Conservation (phyloP, 2,329 filamentous ascomycete genomes). For the Pseudogymnoascus sp. region DNA sequence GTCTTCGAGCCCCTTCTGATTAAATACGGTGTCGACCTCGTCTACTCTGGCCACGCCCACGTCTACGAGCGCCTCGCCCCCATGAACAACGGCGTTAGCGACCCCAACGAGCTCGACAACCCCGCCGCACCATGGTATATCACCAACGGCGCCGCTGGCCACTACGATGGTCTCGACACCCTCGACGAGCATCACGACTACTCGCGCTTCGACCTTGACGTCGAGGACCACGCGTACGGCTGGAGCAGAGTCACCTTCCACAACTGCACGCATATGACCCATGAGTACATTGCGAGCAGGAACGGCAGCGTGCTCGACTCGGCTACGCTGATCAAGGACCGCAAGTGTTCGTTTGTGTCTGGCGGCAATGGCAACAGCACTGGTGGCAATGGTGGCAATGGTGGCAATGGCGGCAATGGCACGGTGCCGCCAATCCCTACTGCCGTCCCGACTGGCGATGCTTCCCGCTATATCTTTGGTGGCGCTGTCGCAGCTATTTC, state of each 20-base stretch:
- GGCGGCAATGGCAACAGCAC: background rate
- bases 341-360: slow-evolving; percentile 9
- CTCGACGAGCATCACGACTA: background rate
- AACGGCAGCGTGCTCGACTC: slow-evolving; percentile 28
- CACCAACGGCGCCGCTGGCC: slow-evolving; percentile 25
- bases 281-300: slow-evolving; percentile 30
- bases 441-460: background rate
- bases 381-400: background rate
- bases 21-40: slow-evolving; percentile 40
- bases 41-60: slow-evolving; percentile 40
- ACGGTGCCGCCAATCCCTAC: background rate
- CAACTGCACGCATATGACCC: slow-evolving; percentile 34
- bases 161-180: slow-evolving; percentile 26
- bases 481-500: background rate
- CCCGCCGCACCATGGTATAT: slow-evolving; percentile 24
- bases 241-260: slow-evolving; percentile 35
- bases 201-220: slow-evolving; percentile 25
- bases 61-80: slow-evolving; percentile 36
- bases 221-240: slow-evolving; percentile 30
- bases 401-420: background rate
- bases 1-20: slow-evolving; percentile 41
- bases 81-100: slow-evolving; percentile 15
- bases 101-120: slow-evolving; percentile 18
- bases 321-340: slow-evolving; percentile 25
- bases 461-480: background rate